These are phyloP conservation scores for Rhodotorula diobovata DNA, from an alignment of 768 basidiomycete species.

Conservation along the genomic window DNA sequence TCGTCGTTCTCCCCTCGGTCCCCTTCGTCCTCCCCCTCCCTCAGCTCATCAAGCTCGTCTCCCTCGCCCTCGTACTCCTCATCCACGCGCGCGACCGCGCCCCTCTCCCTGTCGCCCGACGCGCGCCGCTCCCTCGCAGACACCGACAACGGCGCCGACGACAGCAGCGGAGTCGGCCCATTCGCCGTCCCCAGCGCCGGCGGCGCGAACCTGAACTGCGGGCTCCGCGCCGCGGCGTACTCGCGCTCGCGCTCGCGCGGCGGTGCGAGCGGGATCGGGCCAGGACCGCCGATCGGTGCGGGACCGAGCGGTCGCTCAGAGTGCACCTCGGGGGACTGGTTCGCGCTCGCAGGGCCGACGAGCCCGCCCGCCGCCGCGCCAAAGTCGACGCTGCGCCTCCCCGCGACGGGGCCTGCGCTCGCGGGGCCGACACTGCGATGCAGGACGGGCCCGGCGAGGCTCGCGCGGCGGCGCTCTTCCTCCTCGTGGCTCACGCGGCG, in stretches of 20 bases:
- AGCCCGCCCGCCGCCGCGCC: not conserved
- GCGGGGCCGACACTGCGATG: too few species aligned
- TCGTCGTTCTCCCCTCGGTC: not conserved
- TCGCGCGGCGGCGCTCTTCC: not conserved
- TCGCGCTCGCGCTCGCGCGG: too few species aligned
- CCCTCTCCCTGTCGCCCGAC: not conserved
- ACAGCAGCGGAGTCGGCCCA: too few species aligned
- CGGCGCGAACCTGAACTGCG: not conserved
- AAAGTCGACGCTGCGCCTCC: not conserved
- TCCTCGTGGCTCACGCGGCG: not conserved
- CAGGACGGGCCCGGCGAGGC: not conserved
- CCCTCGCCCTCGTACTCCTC: not conserved
- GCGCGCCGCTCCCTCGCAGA: too few species aligned
- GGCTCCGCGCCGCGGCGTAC: not conserved
- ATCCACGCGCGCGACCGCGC: not conserved
- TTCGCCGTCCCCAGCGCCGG: too few species aligned
- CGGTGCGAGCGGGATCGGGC: too few species aligned
- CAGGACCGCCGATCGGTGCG: too few species aligned
- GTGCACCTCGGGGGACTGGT: not conserved
- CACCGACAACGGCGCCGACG: too few species aligned
- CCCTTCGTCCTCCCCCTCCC: not conserved
- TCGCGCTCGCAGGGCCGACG: slow-evolving; percentile 2
- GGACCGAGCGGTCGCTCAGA: not conserved
- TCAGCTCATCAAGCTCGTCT: not conserved
- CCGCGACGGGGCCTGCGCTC: too few species aligned